Conservation (phyloP, 2,329 filamentous ascomycete species). For the Dissoconium aciculare region DNA sequence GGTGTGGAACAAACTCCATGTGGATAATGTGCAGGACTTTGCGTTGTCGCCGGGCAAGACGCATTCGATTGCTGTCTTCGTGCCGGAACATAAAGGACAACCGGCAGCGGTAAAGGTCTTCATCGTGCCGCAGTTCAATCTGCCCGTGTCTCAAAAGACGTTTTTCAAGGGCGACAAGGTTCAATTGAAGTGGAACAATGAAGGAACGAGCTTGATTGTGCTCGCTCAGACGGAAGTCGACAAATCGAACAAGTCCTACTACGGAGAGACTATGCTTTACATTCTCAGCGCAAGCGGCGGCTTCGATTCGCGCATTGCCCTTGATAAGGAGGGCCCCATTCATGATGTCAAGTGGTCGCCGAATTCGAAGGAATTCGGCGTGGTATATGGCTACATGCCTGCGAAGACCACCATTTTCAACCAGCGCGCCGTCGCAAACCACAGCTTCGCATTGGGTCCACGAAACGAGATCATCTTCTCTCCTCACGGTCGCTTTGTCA, state of each 20-base stretch:
- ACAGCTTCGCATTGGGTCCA: slow-evolving; percentile 73
- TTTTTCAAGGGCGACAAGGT: slow-evolving; percentile 99
- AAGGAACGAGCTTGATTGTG: slow-evolving; percentile 82
- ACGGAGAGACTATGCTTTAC: slow-evolving; percentile 95
- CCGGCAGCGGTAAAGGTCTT: slow-evolving; percentile 89
- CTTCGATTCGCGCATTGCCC: slow-evolving; percentile 70
- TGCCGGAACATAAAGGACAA: slow-evolving; percentile 86
- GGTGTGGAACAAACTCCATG: slow-evolving; percentile 89
- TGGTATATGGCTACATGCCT: slow-evolving; percentile 98
- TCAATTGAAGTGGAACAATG: slow-evolving; percentile 91
- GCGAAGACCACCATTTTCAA: slow-evolving; percentile 98
- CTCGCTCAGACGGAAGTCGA: slow-evolving; percentile 96
- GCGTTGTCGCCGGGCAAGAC: slow-evolving; percentile 78
- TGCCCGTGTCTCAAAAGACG: slow-evolving; percentile 85
- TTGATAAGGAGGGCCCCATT: slow-evolving; percentile 92
- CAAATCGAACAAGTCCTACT: slow-evolving; percentile 97
- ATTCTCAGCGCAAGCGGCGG: slow-evolving; percentile 79
- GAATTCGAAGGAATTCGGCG: slow-evolving; percentile 93
- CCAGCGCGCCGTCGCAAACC: slow-evolving; percentile 62
- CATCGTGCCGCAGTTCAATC: slow-evolving; percentile 73
- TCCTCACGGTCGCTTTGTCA: slow-evolving; percentile 77
- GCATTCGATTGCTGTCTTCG: slow-evolving; percentile 84
- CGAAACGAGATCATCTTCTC: slow-evolving; percentile 94
- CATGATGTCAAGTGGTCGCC: slow-evolving; percentile 98
- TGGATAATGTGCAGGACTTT: slow-evolving; percentile 82